phyloP scores from a whole-genome alignment of 2,329 filamentous ascomycete species.

The Drechslera avenae region DNA sequence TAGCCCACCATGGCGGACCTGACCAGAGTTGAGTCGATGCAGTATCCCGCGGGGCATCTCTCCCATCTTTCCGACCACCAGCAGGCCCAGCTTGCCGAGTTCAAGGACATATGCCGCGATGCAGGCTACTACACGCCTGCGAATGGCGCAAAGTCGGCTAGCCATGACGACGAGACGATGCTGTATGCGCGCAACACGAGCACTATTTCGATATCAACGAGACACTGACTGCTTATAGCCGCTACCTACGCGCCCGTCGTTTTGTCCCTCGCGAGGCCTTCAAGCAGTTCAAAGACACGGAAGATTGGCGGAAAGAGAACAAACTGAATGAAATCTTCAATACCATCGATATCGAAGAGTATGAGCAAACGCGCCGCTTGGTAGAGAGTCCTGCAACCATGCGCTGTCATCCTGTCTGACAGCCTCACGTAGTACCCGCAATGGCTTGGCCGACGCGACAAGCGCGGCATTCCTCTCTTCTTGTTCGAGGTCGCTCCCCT shows the following conservation, averaged over 20 bases:
- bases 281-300: conserved; percentile 84
- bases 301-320: conserved; percentile 83
- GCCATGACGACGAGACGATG: conserved; percentile 75
- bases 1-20: conserved; percentile 41
- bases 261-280: conserved; percentile 80
- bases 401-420: conserved; percentile 21
- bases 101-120: conserved; percentile 71
- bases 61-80: conserved; percentile 75
- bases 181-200: conserved; percentile 57
- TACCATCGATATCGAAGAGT: conserved; percentile 83
- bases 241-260: conserved; percentile 82
- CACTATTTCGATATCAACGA: conserved; percentile 16
- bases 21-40: conserved; percentile 48
- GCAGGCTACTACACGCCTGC: conserved; percentile 66
- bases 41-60: conserved; percentile 78
- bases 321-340: conserved; percentile 79
- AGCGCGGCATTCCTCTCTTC: conserved; percentile 88
- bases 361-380: conserved; percentile 77
- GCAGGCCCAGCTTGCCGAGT: conserved; percentile 68
- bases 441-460: conserved; percentile 91
- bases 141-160: conserved; percentile 50
- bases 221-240: conserved; percentile 58
- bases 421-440: conserved; percentile 73
- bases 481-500: conserved; percentile 85
- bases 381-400: conserved; percentile 53